Evolutionary conservation across 768 basidiomycete genomes (phyloP).

Genomic region (Podaxis mareebaensis): DNA sequence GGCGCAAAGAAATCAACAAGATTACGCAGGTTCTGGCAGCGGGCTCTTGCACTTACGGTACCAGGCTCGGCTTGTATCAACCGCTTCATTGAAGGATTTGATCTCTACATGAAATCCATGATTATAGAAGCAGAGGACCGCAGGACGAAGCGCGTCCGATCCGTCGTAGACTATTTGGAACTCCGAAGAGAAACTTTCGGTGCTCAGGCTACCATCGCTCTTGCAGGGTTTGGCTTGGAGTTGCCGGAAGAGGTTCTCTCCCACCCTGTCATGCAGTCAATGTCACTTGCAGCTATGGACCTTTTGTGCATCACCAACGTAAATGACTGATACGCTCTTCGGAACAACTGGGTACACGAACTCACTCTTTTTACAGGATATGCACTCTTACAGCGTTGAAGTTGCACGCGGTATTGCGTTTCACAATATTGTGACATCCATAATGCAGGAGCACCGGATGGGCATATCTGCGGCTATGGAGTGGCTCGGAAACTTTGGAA

Average conservation of each 20-base stretch:
- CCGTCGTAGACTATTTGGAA: constrained; percentile 20
- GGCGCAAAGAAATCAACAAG: background rate
- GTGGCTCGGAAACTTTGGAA: constrained; percentile 18
- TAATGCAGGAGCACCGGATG: constrained; percentile 20
- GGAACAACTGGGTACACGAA: background rate
- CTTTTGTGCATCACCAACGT: constrained; percentile 22
- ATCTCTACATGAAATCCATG: constrained; percentile 21
- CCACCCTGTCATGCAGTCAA: constrained; percentile 20
- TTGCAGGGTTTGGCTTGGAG: constrained; percentile 23
- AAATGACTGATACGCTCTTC: background rate
- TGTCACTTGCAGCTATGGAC: constrained; percentile 19
- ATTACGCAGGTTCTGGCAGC: constrained; percentile 20
- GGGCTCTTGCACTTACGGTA: constrained; percentile 15
- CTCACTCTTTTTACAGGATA: constrained; percentile 19
- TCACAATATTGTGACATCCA: constrained; percentile 25
- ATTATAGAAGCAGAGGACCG: constrained; percentile 22
- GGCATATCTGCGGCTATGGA: constrained; percentile 20
- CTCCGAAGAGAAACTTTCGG: constrained; percentile 23
- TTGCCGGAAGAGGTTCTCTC: constrained; percentile 24
- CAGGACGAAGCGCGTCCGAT: constrained; percentile 11
- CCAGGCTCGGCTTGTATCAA: constrained; percentile 14
- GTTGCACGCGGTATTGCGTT: constrained; percentile 20
- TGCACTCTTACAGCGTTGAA: constrained; percentile 24
- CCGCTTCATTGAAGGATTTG: constrained; percentile 21
- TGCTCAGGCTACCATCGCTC: constrained; percentile 18